phyloP scores from a whole-genome alignment of 2,329 filamentous ascomycete genomes.

The Colletotrichum sp. region DNA sequence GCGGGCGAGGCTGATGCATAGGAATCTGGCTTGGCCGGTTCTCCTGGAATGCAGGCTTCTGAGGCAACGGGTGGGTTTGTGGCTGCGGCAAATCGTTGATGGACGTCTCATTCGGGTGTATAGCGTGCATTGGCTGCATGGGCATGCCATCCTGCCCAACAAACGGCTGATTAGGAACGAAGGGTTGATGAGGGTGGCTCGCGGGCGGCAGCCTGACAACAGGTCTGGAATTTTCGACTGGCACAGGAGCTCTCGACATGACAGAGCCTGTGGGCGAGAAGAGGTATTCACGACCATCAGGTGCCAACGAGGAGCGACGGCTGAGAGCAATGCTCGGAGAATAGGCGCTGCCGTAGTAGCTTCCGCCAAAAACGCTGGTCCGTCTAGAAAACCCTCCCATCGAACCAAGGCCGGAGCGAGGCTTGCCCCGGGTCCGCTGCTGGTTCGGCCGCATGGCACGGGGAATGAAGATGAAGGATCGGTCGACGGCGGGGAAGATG shows the following conservation, averaged over 20 bases:
- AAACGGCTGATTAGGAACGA: conserved; percentile 27
- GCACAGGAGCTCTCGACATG: conserved; percentile 70
- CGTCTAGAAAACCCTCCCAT: conserved; percentile 74
- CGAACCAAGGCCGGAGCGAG: conserved; percentile 73
- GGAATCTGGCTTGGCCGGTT: conserved; percentile 60
- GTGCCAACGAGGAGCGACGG: conserved; percentile 79
- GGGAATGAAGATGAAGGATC: conserved; percentile 98
- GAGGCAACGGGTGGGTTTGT: conserved; percentile 63
- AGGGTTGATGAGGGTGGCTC: conserved; percentile 25
- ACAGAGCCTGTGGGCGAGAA: conserved; percentile 83
- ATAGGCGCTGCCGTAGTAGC: conserved; percentile 76
- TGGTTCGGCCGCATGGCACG: conserved; percentile 92
- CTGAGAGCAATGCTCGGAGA: conserved; percentile 89
- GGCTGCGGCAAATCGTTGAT: conserved; percentile 61
- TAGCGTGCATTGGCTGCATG: neutral
- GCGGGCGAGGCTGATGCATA: conserved; percentile 94
- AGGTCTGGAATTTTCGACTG: conserved; percentile 68
- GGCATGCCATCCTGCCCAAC: conserved; percentile 2
- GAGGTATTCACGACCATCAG: conserved; percentile 71
- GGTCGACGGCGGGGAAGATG: conserved; percentile 86
- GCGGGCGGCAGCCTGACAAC: conserved; percentile 84
- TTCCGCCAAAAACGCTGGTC: conserved; percentile 80
- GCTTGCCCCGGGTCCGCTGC: conserved; percentile 77
- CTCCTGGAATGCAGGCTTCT: conserved; percentile 64
- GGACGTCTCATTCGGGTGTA: conserved; percentile 36